Conservation (phyloP, 108 stramenopile genomes). For the Epipyxis sp. region DNA sequence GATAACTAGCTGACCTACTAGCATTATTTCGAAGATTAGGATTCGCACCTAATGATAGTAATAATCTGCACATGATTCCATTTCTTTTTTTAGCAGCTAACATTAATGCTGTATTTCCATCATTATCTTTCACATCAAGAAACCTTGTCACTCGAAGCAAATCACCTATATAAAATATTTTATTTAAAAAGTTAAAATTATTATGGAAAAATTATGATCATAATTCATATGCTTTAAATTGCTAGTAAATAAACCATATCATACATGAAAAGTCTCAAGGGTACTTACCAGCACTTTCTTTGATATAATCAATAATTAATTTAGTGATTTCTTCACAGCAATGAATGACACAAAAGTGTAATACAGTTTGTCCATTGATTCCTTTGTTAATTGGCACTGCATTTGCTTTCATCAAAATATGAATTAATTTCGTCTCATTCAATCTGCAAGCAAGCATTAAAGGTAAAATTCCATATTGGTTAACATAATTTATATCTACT, state of each 20-base stretch:
- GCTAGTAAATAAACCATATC: no score
- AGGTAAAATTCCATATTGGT: background rate
- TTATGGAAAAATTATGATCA: no score
- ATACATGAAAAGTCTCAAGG: no score
- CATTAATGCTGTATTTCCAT: conserved; percentile 24
- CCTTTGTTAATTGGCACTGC: background rate
- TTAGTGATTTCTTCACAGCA: background rate
- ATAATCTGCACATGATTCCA: background rate
- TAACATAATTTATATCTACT: conserved; percentile 4
- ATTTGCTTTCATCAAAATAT: conserved; percentile 16
- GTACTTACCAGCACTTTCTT: no score
- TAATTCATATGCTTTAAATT: no score
- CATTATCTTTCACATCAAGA: background rate
- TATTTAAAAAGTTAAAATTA: no score
- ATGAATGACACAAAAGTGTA: conserved; percentile 26
- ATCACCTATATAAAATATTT: no score
- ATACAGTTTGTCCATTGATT: conserved; percentile 10
- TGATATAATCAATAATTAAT: conserved; percentile 8
- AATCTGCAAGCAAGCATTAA: conserved; percentile 21
- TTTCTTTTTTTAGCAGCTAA: conserved; percentile 8
- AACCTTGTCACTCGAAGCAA: conserved; percentile 7
- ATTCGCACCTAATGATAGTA: conserved; percentile 20
- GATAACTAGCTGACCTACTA: background rate
- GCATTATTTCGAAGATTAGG: background rate
- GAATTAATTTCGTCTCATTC: conserved; percentile 2